These are phyloP conservation scores for Backusella circina DNA, from an alignment of 192 early-diverging fungal species.

Conservation along the genomic window DNA sequence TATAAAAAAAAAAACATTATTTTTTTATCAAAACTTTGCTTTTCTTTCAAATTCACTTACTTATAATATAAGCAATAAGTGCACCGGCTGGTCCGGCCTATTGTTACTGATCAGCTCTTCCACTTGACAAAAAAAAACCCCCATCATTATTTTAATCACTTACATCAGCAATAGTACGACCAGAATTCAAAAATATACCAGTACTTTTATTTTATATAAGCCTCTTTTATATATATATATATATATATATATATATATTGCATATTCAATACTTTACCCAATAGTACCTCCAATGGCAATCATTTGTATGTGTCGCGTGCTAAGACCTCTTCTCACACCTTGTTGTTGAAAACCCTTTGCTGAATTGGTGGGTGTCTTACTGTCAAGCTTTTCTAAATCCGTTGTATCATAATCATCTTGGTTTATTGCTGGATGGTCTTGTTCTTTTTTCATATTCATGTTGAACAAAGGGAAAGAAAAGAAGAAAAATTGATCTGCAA, in stretches of 20 bases:
- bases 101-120: background rate
- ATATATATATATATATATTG: too few species aligned
- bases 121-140: too few species aligned
- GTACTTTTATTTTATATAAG: slow-evolving; percentile 39
- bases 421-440: background rate
- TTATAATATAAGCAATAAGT: slow-evolving; percentile 54
- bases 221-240: too few species aligned
- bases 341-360: background rate
- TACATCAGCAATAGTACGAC: slow-evolving; percentile 49
- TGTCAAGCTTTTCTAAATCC: background rate
- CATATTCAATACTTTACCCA: too few species aligned
- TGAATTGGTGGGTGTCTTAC: background rate
- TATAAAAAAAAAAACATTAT: background rate
- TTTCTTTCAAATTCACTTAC: background rate
- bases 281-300: slow-evolving; percentile 25
- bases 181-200: slow-evolving; percentile 70
- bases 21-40: background rate
- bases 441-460: background rate
- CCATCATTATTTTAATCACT: background rate
- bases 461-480: background rate
- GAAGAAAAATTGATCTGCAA: background rate
- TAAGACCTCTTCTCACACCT: slow-evolving; percentile 4
- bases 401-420: background rate
- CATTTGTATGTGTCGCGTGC: slow-evolving; percentile 26
- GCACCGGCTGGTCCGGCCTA: slow-evolving; percentile 71